Percentiles rank a stretch among this genome's conserved stretches.
These are phyloP conservation scores for Boletus pseudopeckii DNA, from an alignment of 768 basidiomycete species.

Conservation along the genomic window DNA sequence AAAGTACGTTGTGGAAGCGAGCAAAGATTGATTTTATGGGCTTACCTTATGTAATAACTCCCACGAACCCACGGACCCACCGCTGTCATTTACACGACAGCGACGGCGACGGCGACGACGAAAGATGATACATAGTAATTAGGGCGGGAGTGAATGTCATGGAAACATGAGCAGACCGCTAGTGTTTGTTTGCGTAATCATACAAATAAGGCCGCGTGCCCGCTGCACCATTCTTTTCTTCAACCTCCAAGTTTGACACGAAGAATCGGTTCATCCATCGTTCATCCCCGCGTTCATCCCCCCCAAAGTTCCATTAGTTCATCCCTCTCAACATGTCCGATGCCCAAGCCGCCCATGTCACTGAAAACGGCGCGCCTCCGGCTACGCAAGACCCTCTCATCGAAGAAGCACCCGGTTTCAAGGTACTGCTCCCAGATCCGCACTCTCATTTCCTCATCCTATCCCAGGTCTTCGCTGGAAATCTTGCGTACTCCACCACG, in stretches of 20 bases:
- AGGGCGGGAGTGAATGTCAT: constrained; percentile 31
- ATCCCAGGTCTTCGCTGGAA: constrained; percentile 85
- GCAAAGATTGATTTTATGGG: not conserved
- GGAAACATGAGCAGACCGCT: constrained; percentile 36
- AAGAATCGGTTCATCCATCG: constrained; percentile 79
- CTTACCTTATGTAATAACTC: constrained; percentile 21
- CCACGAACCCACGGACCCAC: constrained; percentile 10
- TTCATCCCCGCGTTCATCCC: constrained; percentile 52
- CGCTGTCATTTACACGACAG: not conserved
- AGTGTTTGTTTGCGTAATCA: constrained; percentile 30
- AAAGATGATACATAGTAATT: not conserved
- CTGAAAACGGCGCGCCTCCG: constrained; percentile 81
- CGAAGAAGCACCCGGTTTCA: constrained; percentile 78
- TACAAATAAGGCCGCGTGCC: constrained; percentile 38
- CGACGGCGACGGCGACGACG: not conserved
- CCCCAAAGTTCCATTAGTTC: constrained; percentile 50
- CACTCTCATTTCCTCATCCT: constrained; percentile 11
- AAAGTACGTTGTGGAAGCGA: no score
- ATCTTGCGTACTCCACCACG: constrained; percentile 92
- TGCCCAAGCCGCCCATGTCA: constrained; percentile 82
- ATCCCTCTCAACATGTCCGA: constrained; percentile 76
- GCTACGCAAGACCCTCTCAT: constrained; percentile 61
- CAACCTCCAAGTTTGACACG: constrained; percentile 82
- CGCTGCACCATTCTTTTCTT: constrained; percentile 42
- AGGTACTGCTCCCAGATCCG: constrained; percentile 45